Evolutionary conservation across 306 rosid genomes (phyloP).

Genomic region (Coriaria nepalensis): DNA sequence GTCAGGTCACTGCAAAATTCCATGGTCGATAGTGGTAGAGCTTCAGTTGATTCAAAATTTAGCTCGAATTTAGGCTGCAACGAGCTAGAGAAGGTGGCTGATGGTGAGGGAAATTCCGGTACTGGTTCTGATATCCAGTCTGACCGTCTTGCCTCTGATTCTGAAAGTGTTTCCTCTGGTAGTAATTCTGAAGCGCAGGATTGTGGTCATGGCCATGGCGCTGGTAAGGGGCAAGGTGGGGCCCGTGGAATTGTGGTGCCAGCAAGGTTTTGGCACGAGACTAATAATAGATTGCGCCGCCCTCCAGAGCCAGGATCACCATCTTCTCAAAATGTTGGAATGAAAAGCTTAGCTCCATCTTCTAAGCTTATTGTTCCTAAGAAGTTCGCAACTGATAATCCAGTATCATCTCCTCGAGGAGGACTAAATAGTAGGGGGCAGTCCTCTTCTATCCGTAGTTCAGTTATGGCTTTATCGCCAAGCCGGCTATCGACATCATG

Average conservation of each 20-base stretch:
- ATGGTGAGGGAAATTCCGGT: conserved; percentile 25
- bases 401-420: conserved; percentile 53
- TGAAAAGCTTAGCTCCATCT: conserved; percentile 19
- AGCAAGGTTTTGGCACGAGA: conserved; percentile 62
- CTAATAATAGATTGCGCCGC: conserved; percentile 33
- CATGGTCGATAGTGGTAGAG: conserved; percentile 25
- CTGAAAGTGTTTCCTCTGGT: conserved; percentile 66
- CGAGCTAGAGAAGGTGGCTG: conserved; percentile 13
- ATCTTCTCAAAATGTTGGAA: conserved; percentile 25
- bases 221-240: conserved; percentile 25
- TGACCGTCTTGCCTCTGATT: conserved; percentile 42
- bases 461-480: conserved; percentile 58
- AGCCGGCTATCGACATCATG: conserved; percentile 30
- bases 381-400: conserved; percentile 33
- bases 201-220: conserved; percentile 16
- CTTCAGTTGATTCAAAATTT: conserved; percentile 21
- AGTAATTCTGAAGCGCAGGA: conserved; percentile 34
- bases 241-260: conserved; percentile 42
- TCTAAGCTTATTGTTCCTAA: conserved; percentile 32
- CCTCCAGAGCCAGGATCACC: conserved; percentile 39
- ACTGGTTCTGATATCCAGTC: conserved; percentile 30
- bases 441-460: conserved; percentile 46
- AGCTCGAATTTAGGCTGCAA: conserved; percentile 14
- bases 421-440: conserved; percentile 33
- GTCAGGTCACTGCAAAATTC: conserved; percentile 48